Base-by-base conservation (phyloP, 306 rosid genomes). In the Rubus parviflorus region DNA sequence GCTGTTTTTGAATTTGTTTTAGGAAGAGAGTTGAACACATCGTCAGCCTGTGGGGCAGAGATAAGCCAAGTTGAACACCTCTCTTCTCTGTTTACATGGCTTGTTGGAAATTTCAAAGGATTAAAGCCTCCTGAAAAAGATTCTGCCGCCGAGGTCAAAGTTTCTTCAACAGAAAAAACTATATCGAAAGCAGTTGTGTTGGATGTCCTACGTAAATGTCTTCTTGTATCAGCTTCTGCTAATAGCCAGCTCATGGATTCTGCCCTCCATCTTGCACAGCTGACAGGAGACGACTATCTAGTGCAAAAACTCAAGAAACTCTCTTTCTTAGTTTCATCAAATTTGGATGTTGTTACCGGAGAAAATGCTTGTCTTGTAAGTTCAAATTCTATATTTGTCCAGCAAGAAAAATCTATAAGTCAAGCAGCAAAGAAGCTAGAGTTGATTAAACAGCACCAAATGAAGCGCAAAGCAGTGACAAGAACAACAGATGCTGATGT, bases 41-140 rank as follows among this genome's bases (percentile, higher is more conserved):
- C 86, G 43, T 73, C 89, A 52, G 83, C 75, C 72, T n/a, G 70
- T 4, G 72, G 75, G 79, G n/a, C 72, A 72, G 84, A 60, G 77
- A 68, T 79, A 72, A 37, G 46, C 72, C 86, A 58, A 76, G 81
- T 79, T 66, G 80, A 85, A 72, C 83, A 75, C 66, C 91, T 92
- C 48, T 84, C 93, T 76, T 86, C 87, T 83, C 81, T 92, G 83
- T 96, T 96, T 79, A 78, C 81, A 22, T 92, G 98, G 99, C 88
- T 93, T 60, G 88, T 86, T 69, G 79, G 77, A 76, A 87, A 75
- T 79, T 87, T 88, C 35, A 75, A 86, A 51, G 80, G 54, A 15
- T 58, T 85, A 16, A 81, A 83, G 72, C 85, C 51, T 66, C 74
- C 4, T 25, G 70, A 49, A 52, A 72, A 71, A 70, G 71, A 77